A percentile compares a stretch with the other conserved stretches of the same genome.
Evolutionary conservation across 1,284 basidiomycete species (phyloP).

Genomic region (Melanopsichium pennsylvanicum): DNA sequence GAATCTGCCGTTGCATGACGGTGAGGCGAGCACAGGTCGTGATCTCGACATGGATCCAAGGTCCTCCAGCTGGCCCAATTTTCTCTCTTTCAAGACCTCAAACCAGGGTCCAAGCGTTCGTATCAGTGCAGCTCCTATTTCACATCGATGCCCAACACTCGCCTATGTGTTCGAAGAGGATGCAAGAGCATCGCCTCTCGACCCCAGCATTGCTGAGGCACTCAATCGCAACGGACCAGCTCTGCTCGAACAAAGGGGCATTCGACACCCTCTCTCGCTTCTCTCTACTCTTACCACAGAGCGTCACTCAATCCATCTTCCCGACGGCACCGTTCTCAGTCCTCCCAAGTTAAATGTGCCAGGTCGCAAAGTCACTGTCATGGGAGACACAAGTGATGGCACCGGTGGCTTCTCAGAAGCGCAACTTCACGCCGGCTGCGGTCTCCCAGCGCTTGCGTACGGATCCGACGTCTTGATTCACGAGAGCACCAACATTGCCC

Average conservation of each 20-base stretch:
- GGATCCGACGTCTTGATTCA: slow-evolving; percentile 62
- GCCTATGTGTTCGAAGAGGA: slow-evolving; percentile 61
- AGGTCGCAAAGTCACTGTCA: slow-evolving; percentile 59
- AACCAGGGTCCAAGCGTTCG: slow-evolving; percentile 31
- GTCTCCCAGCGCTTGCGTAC: slow-evolving; percentile 16
- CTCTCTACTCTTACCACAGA: slow-evolving; percentile 41
- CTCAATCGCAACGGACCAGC: slow-evolving; percentile 53
- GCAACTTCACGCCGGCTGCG: slow-evolving; percentile 15
- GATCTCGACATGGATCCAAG: slow-evolving; percentile 49
- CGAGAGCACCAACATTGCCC: slow-evolving; percentile 62
- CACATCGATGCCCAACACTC: slow-evolving; percentile 60
- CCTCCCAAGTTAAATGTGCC: slow-evolving; percentile 55
- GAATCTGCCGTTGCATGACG: slow-evolving; percentile 50
- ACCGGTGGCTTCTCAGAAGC: slow-evolving; percentile 40
- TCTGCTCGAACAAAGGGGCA: slow-evolving; percentile 46
- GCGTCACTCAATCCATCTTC: slow-evolving; percentile 49
- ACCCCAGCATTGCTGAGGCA: slow-evolving; percentile 35
- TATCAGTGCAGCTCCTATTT: slow-evolving; percentile 61
- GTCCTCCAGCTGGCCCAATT: slow-evolving; percentile 54
- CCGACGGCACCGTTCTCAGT: slow-evolving; percentile 53
- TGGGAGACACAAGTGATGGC: slow-evolving; percentile 63
- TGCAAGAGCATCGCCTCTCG: slow-evolving; percentile 32
- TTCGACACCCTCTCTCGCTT: slow-evolving; percentile 57
- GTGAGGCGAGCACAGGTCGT: slow-evolving; percentile 49
- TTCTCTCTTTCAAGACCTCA: slow-evolving; percentile 34